These are phyloP conservation scores for Neonectria hederae DNA, from an alignment of 2,329 filamentous ascomycete genomes.

Conservation along the genomic window DNA sequence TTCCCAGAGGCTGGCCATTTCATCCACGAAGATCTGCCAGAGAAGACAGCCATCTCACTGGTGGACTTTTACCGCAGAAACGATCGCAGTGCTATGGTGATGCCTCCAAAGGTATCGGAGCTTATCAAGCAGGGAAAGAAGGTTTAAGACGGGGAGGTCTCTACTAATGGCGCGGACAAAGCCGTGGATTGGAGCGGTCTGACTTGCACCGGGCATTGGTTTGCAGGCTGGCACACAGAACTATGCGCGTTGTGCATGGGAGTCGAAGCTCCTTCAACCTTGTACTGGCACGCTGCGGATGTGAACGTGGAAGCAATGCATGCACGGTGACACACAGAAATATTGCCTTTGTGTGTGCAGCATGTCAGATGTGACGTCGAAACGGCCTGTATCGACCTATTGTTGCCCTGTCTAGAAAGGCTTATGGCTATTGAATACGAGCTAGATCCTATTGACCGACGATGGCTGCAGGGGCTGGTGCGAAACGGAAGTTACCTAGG, in stretches of 20 bases:
- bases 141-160: conserved; percentile 52
- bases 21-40: conserved; percentile 92
- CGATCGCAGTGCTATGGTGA: conserved; percentile 82
- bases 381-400: neutral
- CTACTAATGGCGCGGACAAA: neutral
- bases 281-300: neutral
- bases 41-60: conserved; percentile 85
- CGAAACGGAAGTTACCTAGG: neutral
- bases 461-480: neutral
- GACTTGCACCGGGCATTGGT: conserved; percentile 20
- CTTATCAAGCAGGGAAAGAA: conserved; percentile 70
- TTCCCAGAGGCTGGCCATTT: conserved; percentile 97
- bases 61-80: conserved; percentile 94
- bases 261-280: neutral
- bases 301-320: conserved; percentile 3
- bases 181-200: neutral
- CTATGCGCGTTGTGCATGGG: neutral
- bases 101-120: conserved; percentile 92
- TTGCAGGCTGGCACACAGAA: conserved; percentile 7
- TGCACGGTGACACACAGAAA: neutral
- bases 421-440: neutral
- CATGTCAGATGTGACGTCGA: conserved; percentile 4
- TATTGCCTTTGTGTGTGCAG: neutral
- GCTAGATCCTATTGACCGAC: neutral
- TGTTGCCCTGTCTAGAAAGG: neutral